Evolutionary conservation across 2,329 filamentous ascomycete genomes (phyloP).

Genomic region (Phyllosticta ampelicida): DNA sequence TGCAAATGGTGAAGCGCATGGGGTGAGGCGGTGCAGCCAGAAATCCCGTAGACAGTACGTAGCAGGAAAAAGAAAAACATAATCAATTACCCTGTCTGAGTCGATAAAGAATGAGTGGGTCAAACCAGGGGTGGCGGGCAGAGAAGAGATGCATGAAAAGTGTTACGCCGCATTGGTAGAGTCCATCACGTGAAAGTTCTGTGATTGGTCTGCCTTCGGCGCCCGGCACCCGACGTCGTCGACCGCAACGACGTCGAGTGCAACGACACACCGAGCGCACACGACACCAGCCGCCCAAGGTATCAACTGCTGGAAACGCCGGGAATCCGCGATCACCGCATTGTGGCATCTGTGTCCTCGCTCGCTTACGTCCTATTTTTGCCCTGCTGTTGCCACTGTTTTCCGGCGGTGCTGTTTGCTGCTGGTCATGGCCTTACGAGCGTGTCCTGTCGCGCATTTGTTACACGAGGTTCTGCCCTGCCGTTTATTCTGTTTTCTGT

Average conservation of each 20-base stretch:
- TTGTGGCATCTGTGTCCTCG: background rate
- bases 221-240: background rate
- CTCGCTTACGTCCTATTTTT: background rate
- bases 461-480: background rate
- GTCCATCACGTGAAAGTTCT: background rate
- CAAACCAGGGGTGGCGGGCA: background rate
- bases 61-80: background rate
- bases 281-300: background rate
- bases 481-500: background rate
- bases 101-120: background rate
- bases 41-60: background rate
- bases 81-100: background rate
- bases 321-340: background rate
- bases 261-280: background rate
- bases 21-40: background rate
- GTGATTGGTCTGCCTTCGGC: background rate
- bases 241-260: background rate
- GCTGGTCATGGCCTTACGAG: no score
- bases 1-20: background rate
- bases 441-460: background rate
- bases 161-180: background rate
- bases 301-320: background rate
- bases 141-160: background rate
- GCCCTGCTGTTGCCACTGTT: background rate
- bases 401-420: no score